Evolutionary conservation across 1,139 yeast species (phyloP), one percentile per base, ranked within the genome.

Genomic region (Pichia sp.): DNA sequence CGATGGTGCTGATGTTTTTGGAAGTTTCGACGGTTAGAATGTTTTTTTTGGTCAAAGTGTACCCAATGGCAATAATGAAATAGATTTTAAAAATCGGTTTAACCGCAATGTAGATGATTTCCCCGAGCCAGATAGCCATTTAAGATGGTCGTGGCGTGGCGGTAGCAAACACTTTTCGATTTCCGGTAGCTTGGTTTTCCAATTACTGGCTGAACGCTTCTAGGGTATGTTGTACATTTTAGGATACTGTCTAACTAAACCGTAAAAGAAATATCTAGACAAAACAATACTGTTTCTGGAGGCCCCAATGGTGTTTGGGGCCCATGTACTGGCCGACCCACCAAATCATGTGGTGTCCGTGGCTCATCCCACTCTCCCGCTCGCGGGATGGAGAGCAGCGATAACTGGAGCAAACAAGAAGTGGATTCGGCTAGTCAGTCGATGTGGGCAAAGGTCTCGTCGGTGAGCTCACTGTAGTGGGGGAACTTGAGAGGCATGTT

Each of bases 11-110:
- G 31, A 90, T 77, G 56, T 88, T 90, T 61, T 87, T 72, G 41
- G 88, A 80, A 13, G 93, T 84, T 48, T 89, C 84, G 42, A 88
- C 90, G 0, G 87, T 76, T n/a, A 90, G 72, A 41, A 90, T 78
- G 64, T 87, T 85, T 59, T 73, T 74, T 60, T 78, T 80, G 5
- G 95, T 92, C 8, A 90, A 72, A 40, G 74, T 67, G 63, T 75
- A 87, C 7, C 97, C 97, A 15, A 85, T 70, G 2, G 77, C 84
- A 7, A 89, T 79, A 64, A 89, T 86, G 64, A 87, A 72, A 64
- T 90, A 89, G 61, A 90, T 89, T 72, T 92, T 90, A 71, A 90
- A 76, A 57, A 90, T 85, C 29, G 97, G 97, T 72, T 90, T 90
- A 51, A 87, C 86, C 0, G 96, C 82, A 16, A 89, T 78, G 70